phyloP scores from a whole-genome alignment of 2,329 filamentous ascomycete genomes.

The Allantophomopsis lycopodina region DNA sequence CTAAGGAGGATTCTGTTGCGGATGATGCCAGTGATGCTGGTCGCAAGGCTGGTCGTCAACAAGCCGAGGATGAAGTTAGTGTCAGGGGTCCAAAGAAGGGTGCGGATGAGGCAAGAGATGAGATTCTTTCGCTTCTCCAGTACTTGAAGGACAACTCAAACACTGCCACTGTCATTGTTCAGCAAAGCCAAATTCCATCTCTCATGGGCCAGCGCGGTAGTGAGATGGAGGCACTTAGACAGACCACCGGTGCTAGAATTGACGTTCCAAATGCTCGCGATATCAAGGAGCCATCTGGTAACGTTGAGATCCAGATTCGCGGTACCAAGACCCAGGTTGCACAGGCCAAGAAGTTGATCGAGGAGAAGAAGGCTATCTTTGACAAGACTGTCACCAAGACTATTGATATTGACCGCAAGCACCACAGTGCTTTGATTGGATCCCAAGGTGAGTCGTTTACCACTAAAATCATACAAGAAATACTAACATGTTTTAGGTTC shows the following conservation, averaged over 20 bases:
- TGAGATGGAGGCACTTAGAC: constrained; percentile 80
- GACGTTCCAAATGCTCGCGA: constrained; percentile 79
- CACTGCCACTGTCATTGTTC: constrained; percentile 67
- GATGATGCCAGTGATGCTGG: constrained; percentile 56
- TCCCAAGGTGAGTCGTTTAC: constrained; percentile 53
- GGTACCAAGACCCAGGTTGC: constrained; percentile 85
- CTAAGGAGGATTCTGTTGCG: constrained; percentile 54
- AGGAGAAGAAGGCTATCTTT: constrained; percentile 76
- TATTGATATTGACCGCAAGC: constrained; percentile 85
- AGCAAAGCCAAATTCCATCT: constrained; percentile 85
- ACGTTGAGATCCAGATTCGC: constrained; percentile 81
- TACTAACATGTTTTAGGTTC: constrained; percentile 46
- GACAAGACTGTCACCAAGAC: constrained; percentile 79
- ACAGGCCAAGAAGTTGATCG: constrained; percentile 79
- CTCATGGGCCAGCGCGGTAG: constrained; percentile 84
- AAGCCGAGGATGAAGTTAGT: constrained; percentile 77
- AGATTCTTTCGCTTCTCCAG: constrained; percentile 77
- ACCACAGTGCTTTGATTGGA: constrained; percentile 84
- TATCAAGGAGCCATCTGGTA: constrained; percentile 45
- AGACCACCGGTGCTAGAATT: constrained; percentile 74
- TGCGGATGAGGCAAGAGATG: constrained; percentile 81
- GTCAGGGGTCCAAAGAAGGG: constrained; percentile 87
- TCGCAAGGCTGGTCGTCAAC: constrained; percentile 50
- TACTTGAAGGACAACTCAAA: constrained; percentile 83
- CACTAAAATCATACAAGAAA: background rate